phyloP scores from a whole-genome alignment of 1,284 basidiomycete species.

The Coniophora puteana region DNA sequence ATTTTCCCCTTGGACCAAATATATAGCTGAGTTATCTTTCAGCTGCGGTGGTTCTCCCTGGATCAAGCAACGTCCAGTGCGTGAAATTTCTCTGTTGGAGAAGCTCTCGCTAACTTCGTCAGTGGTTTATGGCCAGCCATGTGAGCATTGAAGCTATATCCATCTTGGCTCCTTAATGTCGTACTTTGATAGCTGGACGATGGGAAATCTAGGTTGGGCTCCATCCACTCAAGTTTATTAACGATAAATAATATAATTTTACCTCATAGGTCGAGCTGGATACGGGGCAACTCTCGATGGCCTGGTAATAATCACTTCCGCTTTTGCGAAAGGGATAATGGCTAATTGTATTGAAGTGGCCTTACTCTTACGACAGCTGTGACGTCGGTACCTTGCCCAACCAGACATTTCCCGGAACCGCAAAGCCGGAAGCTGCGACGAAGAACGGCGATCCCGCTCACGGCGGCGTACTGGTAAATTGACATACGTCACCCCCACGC shows the following conservation, averaged over 20 bases:
- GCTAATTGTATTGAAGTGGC: conserved; percentile 38
- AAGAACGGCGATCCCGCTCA: conserved; percentile 39
- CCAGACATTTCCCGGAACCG: conserved; percentile 60
- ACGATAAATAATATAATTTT: conserved; percentile 24
- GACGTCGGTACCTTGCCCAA: conserved; percentile 84
- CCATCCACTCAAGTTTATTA: neutral
- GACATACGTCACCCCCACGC: neutral
- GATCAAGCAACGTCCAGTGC: conserved; percentile 48
- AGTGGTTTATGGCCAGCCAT: conserved; percentile 75
- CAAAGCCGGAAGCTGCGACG: conserved; percentile 43
- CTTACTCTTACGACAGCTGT: conserved; percentile 74
- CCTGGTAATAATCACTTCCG: conserved; percentile 30
- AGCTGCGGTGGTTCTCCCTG: conserved; percentile 58
- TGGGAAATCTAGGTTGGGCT: conserved; percentile 70
- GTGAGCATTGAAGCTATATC: conserved; percentile 26
- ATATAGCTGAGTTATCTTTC: conserved; percentile 5
- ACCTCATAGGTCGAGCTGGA: conserved; percentile 61
- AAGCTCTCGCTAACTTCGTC: conserved; percentile 7
- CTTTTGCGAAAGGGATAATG: neutral
- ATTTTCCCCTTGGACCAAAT: conserved; percentile 19
- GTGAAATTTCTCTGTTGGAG: conserved; percentile 12
- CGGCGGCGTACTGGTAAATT: conserved; percentile 35
- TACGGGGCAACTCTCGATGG: conserved; percentile 70
- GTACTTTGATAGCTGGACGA: conserved; percentile 55
- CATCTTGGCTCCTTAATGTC: conserved; percentile 4